Evolutionary conservation across 1,284 basidiomycete genomes (phyloP).

Genomic region (Grifola frondosa): DNA sequence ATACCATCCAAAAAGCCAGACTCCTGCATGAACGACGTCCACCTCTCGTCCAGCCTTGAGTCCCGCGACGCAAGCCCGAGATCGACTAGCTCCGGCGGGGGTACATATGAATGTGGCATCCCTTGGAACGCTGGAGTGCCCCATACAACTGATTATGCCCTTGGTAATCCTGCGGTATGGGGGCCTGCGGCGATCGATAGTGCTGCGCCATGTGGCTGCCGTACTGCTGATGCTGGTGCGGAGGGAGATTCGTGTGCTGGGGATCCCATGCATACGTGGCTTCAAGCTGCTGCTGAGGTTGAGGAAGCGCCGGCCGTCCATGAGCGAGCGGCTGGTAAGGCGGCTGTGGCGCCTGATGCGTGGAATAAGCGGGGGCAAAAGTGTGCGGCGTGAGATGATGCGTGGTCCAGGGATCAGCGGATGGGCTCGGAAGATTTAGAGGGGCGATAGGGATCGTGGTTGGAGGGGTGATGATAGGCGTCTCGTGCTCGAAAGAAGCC

Average conservation of each 20-base stretch:
- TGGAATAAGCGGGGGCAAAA: constrained; percentile 1
- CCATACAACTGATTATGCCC: constrained; percentile 11
- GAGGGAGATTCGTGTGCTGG: constrained; percentile 1
- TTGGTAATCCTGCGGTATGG: constrained; percentile 4
- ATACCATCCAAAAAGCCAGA: constrained; percentile 29
- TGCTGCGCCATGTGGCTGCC: constrained; percentile 1
- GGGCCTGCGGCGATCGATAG: constrained; percentile 7
- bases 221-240: constrained; percentile 5
- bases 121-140: constrained; percentile 8
- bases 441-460: constrained; percentile 15
- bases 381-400: constrained; percentile 4
- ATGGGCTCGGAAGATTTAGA: constrained; percentile 5
- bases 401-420: constrained; percentile 1
- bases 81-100: constrained; percentile 30
- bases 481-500: background rate
- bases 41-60: constrained; percentile 30
- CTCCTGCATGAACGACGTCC: constrained; percentile 34
- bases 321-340: constrained; percentile 4
- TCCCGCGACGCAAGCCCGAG: constrained; percentile 30
- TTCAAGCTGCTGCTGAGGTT: constrained; percentile 8
- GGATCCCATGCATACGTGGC: constrained; percentile 9
- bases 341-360: background rate
- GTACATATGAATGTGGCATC: constrained; percentile 17
- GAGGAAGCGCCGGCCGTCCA: constrained; percentile 7
- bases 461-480: constrained; percentile 14